A percentile compares a stretch with the other conserved stretches of the same genome.
Conservation (phyloP, 495 filamentous ascomycete genomes). For the Aspergillus carlsbadensis region DNA sequence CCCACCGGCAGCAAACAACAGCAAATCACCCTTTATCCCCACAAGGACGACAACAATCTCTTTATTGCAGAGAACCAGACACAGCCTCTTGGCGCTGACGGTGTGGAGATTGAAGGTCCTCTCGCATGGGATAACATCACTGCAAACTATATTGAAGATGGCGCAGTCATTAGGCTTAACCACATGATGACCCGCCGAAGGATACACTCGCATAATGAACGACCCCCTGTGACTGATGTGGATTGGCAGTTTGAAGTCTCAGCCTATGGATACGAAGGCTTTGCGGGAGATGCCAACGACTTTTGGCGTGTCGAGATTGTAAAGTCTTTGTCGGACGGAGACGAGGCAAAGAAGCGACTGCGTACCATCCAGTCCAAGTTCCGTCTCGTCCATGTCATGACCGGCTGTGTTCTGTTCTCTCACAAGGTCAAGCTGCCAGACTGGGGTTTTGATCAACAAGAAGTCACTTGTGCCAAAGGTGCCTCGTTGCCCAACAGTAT, state of each 20-base stretch:
- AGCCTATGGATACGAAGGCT: conserved; percentile 96
- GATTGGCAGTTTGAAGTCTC: conserved; percentile 99
- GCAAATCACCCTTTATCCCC: conserved; percentile 95
- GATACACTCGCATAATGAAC: conserved; percentile 94
- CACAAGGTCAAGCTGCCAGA: conserved; percentile 98
- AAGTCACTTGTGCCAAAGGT: conserved; percentile 93
- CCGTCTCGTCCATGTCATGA: conserved; percentile 92
- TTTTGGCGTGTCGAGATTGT: conserved; percentile 93
- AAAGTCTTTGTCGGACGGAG: conserved; percentile 80
- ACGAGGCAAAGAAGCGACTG: conserved; percentile 76
- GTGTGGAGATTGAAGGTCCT: conserved; percentile 72
- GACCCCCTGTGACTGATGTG: conserved; percentile 94
- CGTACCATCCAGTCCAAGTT: conserved; percentile 98
- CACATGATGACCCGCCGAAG: conserved; percentile 80
- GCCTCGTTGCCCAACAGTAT: conserved; percentile 93
- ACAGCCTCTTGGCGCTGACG: conserved; percentile 75
- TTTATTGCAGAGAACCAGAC: conserved; percentile 95
- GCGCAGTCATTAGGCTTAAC: conserved; percentile 76
- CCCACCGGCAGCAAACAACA: conserved; percentile 96
- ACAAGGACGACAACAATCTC: conserved; percentile 98
- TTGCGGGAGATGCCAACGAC: conserved; percentile 95
- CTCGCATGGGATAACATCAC: conserved; percentile 77
- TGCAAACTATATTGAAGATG: conserved; percentile 72
- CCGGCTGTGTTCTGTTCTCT: conserved; percentile 92
- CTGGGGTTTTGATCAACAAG: conserved; percentile 96